Percentiles rank a stretch among this genome's conserved stretches.
Evolutionary conservation across 2,329 filamentous ascomycete species (phyloP).

Genomic region (Fusarium odoratissimum): DNA sequence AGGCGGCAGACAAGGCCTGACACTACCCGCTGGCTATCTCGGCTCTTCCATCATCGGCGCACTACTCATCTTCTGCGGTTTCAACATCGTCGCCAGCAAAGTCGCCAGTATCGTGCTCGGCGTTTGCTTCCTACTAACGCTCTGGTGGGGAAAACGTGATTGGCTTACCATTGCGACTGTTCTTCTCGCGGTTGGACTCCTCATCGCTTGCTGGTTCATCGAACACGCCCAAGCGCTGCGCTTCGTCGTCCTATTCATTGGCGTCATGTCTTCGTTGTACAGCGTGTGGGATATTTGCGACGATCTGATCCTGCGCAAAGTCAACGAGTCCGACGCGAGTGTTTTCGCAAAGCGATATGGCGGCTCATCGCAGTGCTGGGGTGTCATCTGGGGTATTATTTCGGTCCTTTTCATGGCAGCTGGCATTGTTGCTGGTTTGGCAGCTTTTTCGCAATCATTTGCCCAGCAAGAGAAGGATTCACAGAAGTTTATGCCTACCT

Average conservation of each 20-base stretch:
- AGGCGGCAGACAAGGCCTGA: constrained; percentile 76
- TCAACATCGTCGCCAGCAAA: constrained; percentile 84
- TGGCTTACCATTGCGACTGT: constrained; percentile 82
- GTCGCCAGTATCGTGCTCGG: constrained; percentile 79
- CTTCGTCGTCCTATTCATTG: constrained; percentile 82
- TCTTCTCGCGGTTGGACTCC: constrained; percentile 74
- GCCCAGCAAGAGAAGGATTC: constrained; percentile 76
- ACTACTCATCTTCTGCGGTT: constrained; percentile 81
- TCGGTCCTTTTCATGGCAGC: constrained; percentile 77
- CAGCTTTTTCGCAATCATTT: constrained; percentile 78
- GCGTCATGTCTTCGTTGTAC: constrained; percentile 84
- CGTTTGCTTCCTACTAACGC: constrained; percentile 79
- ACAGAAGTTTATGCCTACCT: constrained; percentile 70
- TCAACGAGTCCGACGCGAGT: constrained; percentile 82
- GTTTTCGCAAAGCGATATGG: constrained; percentile 83
- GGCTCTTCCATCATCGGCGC: constrained; percentile 82
- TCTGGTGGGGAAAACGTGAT: constrained; percentile 84
- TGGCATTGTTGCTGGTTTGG: constrained; percentile 80
- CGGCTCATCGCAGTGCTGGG: constrained; percentile 84
- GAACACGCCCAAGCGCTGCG: constrained; percentile 77
- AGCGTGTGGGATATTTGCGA: constrained; percentile 89
- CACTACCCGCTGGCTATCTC: constrained; percentile 81
- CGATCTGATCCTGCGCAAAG: constrained; percentile 82
- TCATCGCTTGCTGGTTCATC: constrained; percentile 85
- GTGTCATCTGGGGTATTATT: constrained; percentile 80